Evolutionary conservation across 768 basidiomycete genomes (phyloP), one percentile per base, ranked within the genome.

Genomic region (Rickenella mellea): DNA sequence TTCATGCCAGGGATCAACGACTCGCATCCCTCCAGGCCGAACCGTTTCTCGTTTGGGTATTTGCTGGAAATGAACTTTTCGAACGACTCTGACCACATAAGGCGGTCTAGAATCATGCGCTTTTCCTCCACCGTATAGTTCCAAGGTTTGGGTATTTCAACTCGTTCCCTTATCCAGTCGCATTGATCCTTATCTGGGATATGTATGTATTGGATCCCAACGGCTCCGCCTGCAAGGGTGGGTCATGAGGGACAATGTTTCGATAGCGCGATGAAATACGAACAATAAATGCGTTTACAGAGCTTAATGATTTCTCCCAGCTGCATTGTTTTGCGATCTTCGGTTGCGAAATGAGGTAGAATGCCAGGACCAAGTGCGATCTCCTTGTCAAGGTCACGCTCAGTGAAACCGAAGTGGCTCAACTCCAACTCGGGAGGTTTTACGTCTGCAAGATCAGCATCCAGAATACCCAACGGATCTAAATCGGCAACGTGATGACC

Each of bases 11-110:
- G 96, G 53, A 98, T 85, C 51, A 99, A 81, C 22, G 90, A 77
- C 65, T 99, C 96, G 63, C 92, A 96, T 42, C 96, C 96, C 64
- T 99, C 96, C 31, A 99, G 76, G 62, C 96, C 96, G 64, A 99
- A 99, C 36, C 96, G 85, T 66, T 99, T 99, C 71, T 99, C 96
- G 66, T 97, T 99, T 52, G 96, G 96, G 67, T 89, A 96, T 63
- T 98, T 99, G 73, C 80, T 87, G 17, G 92, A 85, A 49, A 99
- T 92, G 74, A 97, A 99, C 56, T 92, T 92, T 63, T 99, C 96
- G 56, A 98, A 98, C 4, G 88, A 85, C 55, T 98, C 96, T n/a
- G 94, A 98, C 96, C 96, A 99, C 60, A 98, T 97, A 53, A 97
- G 83, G 47, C 96, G 88, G 67, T 99, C 96, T 43, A 99, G 78